Percentiles rank a stretch among this genome's conserved stretches.
Conservation (phyloP, 2,329 filamentous ascomycete genomes). For the Talaromyces sp. region DNA sequence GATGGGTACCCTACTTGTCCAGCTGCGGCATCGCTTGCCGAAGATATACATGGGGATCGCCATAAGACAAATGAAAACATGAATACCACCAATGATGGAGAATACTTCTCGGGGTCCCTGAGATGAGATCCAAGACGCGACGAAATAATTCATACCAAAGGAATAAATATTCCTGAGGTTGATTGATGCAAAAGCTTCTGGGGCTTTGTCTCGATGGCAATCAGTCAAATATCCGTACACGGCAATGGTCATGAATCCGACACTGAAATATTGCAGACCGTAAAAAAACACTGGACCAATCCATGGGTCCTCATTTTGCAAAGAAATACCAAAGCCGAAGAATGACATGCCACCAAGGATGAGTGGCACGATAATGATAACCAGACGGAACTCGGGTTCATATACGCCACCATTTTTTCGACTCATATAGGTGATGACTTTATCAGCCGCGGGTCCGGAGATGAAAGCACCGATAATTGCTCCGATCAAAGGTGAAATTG, state of each 20-base stretch:
- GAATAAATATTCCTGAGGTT: constrained; percentile 32
- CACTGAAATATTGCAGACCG: constrained; percentile 17
- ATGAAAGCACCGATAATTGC: not conserved
- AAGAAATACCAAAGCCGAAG: constrained; percentile 23
- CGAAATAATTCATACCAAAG: constrained; percentile 28
- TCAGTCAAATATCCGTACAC: constrained; percentile 36
- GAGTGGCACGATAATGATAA: constrained; percentile 23
- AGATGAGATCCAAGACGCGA: not conserved
- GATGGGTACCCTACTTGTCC: constrained; percentile 12
- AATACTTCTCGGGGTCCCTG: constrained; percentile 32
- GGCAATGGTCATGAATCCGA: constrained; percentile 16
- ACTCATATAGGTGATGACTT: not conserved
- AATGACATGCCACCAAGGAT: constrained; percentile 24
- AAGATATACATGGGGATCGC: constrained; percentile 35
- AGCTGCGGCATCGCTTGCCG: constrained; percentile 33
- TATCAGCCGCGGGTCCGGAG: not conserved
- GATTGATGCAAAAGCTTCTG: constrained; percentile 28
- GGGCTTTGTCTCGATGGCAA: constrained; percentile 33
- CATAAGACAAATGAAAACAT: constrained; percentile 34
- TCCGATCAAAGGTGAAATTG: not conserved
- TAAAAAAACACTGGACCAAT: constrained; percentile 17
- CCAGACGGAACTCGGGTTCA: constrained; percentile 7
- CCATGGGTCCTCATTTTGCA: constrained; percentile 16
- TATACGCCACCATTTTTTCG: constrained; percentile 8
- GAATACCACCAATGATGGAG: constrained; percentile 32